A percentile compares a stretch with the other conserved stretches of the same genome.
These are phyloP conservation scores for Thalassiosira exigua DNA, from an alignment of 352 stramenopile genomes.

Conservation along the genomic window DNA sequence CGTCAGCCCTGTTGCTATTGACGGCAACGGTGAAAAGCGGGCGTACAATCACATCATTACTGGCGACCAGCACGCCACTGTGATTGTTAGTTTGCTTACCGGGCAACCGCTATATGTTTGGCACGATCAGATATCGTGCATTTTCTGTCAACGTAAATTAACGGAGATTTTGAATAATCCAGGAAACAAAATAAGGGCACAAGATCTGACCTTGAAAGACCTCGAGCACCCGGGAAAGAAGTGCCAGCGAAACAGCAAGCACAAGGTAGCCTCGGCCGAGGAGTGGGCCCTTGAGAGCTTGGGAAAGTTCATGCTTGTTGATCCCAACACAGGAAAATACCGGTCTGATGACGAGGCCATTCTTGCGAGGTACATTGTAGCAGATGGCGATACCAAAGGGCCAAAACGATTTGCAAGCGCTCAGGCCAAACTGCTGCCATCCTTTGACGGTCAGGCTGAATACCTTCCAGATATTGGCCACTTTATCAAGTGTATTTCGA, in stretches of 20 bases:
- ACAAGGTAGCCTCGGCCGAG: constrained; percentile 13
- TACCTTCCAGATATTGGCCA: constrained; percentile 37
- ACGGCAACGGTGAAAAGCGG: constrained; percentile 13
- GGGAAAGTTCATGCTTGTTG: constrained; percentile 23
- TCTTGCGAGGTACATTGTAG: constrained; percentile 9
- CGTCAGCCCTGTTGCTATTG: neutral
- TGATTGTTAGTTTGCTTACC: constrained; percentile 16
- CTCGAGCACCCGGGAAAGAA: constrained; percentile 26
- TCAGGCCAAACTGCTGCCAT: constrained; percentile 17
- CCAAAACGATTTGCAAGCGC: constrained; percentile 8
- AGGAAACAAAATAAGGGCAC: neutral
- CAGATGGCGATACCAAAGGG: constrained; percentile 34
- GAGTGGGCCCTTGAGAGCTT: constrained; percentile 23
- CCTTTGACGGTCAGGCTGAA: constrained; percentile 2
- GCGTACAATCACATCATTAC: constrained; percentile 13
- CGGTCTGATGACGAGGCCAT: constrained; percentile 36
- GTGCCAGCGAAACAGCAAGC: constrained; percentile 22
- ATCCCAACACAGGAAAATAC: constrained; percentile 20
- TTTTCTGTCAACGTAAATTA: constrained; percentile 1
- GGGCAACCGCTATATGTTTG: neutral
- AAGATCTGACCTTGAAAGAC: constrained; percentile 13
- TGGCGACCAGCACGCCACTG: constrained; percentile 10
- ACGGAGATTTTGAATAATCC: constrained; percentile 6
- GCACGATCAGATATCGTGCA: constrained; percentile 20
- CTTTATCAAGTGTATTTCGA: constrained; percentile 41